Percentiles rank a stretch among this genome's conserved stretches.
phyloP scores from a whole-genome alignment of 352 stramenopile species.

The Pythium aphanidermatum region DNA sequence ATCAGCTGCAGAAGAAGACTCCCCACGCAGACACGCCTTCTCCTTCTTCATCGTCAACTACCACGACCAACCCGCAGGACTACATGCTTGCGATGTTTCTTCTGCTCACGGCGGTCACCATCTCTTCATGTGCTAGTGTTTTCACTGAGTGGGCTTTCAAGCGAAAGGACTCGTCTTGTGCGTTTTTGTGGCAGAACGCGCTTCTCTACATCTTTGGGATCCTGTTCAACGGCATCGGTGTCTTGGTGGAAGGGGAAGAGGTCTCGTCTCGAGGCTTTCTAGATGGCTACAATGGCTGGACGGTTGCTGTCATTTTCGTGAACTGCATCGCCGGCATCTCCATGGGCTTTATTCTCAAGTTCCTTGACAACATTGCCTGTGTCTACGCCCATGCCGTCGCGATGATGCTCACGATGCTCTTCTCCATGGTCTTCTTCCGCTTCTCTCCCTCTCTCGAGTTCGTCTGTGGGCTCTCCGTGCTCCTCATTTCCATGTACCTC shows the following conservation, averaged over 20 bases:
- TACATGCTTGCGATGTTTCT: slow-evolving; percentile 51
- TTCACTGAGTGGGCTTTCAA: slow-evolving; percentile 86
- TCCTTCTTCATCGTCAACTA: neutral
- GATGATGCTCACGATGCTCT: slow-evolving; percentile 88
- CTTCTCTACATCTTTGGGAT: slow-evolving; percentile 81
- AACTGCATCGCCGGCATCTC: slow-evolving; percentile 71
- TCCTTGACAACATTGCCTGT: slow-evolving; percentile 87
- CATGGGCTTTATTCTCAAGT: slow-evolving; percentile 82
- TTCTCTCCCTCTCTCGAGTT: slow-evolving; percentile 84
- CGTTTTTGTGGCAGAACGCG: slow-evolving; percentile 81
- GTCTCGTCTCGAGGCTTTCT: slow-evolving; percentile 61
- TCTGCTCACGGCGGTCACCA: slow-evolving; percentile 61
- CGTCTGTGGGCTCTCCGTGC: slow-evolving; percentile 63
- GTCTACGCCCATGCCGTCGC: slow-evolving; percentile 81
- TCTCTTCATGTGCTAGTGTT: slow-evolving; percentile 80
- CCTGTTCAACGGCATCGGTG: slow-evolving; percentile 65
- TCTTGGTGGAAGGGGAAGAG: slow-evolving; percentile 43
- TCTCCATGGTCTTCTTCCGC: slow-evolving; percentile 82
- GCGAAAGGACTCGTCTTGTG: slow-evolving; percentile 56
- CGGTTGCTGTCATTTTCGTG: slow-evolving; percentile 62
- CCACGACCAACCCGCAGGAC: slow-evolving; percentile 8
- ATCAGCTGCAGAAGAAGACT: slow-evolving; percentile 38
- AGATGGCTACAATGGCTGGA: slow-evolving; percentile 76
- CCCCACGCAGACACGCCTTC: neutral
- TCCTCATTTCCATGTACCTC: slow-evolving; percentile 86